phyloP scores from a whole-genome alignment of 2,329 filamentous ascomycete species.

The Gyromitra esculenta region DNA sequence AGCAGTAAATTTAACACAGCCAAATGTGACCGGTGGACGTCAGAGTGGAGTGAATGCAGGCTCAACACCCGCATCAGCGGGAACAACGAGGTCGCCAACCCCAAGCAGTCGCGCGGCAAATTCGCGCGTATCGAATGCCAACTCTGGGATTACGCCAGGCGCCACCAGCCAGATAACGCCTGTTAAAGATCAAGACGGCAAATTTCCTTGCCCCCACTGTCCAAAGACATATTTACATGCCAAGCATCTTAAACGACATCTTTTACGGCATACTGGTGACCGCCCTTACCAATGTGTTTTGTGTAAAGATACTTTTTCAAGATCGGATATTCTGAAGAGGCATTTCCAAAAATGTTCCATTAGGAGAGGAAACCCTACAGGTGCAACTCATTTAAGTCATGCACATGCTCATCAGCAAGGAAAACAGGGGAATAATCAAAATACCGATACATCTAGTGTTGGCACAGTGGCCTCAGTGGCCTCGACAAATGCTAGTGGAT shows the following conservation, averaged over 20 bases:
- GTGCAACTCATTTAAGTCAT: constrained; percentile 92
- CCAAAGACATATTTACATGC: constrained; percentile 98
- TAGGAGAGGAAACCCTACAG: constrained; percentile 92
- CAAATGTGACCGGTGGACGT: constrained; percentile 29
- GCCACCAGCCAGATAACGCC: constrained; percentile 69
- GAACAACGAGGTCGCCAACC: constrained; percentile 15
- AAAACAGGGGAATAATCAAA: constrained; percentile 69
- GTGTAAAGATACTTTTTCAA: constrained; percentile 96
- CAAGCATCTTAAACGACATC: constrained; percentile 96
- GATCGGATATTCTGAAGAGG: constrained; percentile 97
- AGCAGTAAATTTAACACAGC: constrained; percentile 7
- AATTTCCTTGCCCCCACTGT: constrained; percentile 97
- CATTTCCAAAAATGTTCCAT: constrained; percentile 99
- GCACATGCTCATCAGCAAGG: constrained; percentile 90
- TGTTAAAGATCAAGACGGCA: constrained; percentile 94
- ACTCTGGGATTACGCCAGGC: constrained; percentile 47
- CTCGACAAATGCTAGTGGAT: constrained; percentile 48
- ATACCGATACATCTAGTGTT: constrained; percentile 62
- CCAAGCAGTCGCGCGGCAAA: constrained; percentile 33
- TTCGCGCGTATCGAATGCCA: constrained; percentile 36
- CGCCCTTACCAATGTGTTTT: constrained; percentile 98
- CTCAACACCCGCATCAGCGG: constrained; percentile 23
- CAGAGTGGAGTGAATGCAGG: constrained; percentile 26
- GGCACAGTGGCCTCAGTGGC: constrained; percentile 41
- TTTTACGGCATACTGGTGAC: constrained; percentile 94